Conservation (phyloP, 2,329 filamentous ascomycete genomes). For the Aspergillus tanneri region DNA sequence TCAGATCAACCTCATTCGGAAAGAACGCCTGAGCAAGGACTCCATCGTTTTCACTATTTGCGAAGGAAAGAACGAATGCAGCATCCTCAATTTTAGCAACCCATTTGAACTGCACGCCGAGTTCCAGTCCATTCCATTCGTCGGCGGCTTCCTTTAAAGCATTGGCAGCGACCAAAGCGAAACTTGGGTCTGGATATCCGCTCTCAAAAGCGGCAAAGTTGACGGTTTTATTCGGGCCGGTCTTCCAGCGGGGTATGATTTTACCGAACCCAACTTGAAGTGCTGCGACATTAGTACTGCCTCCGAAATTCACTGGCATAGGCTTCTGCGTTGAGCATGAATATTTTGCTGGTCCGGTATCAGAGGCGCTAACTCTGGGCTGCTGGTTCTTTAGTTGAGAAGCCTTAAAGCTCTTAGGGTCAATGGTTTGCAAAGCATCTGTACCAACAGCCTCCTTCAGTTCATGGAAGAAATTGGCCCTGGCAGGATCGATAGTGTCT, state of each 20-base stretch:
- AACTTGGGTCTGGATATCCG: constrained; percentile 3
- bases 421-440: neutral
- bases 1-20: constrained; percentile 4
- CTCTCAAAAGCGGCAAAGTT: constrained; percentile 9
- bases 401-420: neutral
- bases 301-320: neutral
- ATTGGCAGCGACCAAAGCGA: constrained; percentile 2
- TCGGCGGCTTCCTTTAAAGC: constrained; percentile 7
- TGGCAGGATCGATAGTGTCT: neutral
- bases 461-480: constrained; percentile 1
- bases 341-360: neutral
- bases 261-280: constrained; percentile 2
- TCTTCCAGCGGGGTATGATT: constrained; percentile 6
- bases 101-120: constrained; percentile 6
- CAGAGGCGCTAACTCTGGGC: neutral
- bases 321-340: constrained; percentile 5
- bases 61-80: constrained; percentile 8
- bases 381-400: neutral
- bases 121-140: constrained; percentile 7
- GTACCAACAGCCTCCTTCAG: neutral
- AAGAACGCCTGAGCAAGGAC: constrained; percentile 9
- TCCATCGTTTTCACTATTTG: neutral
- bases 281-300: neutral
- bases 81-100: constrained; percentile 3
- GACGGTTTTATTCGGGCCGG: neutral